A percentile compares a stretch with the other conserved stretches of the same genome.
Evolutionary conservation across 2,329 filamentous ascomycete genomes (phyloP).

Genomic region (Remersonia thermophila): DNA sequence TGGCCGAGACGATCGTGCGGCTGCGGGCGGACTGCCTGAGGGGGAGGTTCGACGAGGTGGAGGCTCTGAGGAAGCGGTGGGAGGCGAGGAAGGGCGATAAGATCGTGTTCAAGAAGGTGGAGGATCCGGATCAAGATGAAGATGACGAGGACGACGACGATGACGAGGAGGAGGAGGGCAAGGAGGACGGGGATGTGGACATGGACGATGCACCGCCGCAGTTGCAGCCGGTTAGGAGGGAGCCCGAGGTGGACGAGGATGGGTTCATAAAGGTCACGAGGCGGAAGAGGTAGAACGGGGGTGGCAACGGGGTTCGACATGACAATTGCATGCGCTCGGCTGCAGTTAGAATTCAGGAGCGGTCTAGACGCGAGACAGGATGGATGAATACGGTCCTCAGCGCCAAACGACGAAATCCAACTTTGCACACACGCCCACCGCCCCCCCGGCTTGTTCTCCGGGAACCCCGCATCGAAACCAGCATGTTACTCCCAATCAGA

Average conservation of each 20-base stretch:
- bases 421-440: too few relatives aligned
- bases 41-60: conserved; percentile 54
- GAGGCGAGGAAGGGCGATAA: conserved; percentile 47
- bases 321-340: not conserved
- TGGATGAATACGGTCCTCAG: not conserved
- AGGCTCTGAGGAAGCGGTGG: conserved; percentile 51
- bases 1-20: conserved; percentile 61
- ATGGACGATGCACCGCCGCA: conserved; percentile 59
- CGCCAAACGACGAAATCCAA: too few relatives aligned
- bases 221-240: conserved; percentile 45
- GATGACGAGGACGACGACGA: conserved; percentile 41
- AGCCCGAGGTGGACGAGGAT: conserved; percentile 67
- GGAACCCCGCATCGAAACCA: not conserved
- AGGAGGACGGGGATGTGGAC: conserved; percentile 45
- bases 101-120: conserved; percentile 44
- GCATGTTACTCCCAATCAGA: conserved; percentile 5
- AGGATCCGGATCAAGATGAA: conserved; percentile 43
- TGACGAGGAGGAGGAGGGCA: conserved; percentile 39
- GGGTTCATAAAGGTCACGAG: conserved; percentile 66
- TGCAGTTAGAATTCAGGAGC: too few relatives aligned
- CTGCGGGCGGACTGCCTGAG: conserved; percentile 51
- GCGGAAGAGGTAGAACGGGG: conserved; percentile 44
- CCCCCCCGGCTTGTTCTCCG: too few relatives aligned
- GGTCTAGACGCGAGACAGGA: too few relatives aligned
- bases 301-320: not conserved